Conservation (phyloP, 2,329 filamentous ascomycete genomes). For the Fusarium sp. region DNA sequence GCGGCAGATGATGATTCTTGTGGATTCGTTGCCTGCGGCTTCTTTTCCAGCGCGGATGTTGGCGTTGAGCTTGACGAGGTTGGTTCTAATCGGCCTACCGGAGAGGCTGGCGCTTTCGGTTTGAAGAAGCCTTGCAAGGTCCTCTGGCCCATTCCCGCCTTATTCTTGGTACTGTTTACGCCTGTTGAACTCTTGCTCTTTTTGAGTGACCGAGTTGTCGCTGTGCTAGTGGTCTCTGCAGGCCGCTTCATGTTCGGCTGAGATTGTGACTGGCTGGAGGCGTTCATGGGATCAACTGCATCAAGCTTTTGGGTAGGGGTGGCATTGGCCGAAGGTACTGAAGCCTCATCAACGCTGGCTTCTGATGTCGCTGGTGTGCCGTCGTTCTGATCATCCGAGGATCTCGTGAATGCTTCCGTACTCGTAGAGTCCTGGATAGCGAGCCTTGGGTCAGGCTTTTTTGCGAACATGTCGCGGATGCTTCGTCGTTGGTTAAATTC, state of each 20-base stretch:
- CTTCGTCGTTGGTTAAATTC: slow-evolving; percentile 89
- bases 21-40: slow-evolving; percentile 1
- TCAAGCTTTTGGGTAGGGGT: neutral
- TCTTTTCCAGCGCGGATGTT: slow-evolving; percentile 35
- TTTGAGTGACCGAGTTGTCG: slow-evolving; percentile 39
- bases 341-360: slow-evolving; percentile 1
- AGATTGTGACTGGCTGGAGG: slow-evolving; percentile 6
- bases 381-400: slow-evolving; percentile 1
- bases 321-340: slow-evolving; percentile 2
- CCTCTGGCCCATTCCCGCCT: slow-evolving; percentile 58
- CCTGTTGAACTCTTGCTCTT: slow-evolving; percentile 45
- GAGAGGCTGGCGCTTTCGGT: slow-evolving; percentile 53
- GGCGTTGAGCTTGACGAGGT: slow-evolving; percentile 24
- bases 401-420: slow-evolving; percentile 3
- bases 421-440: slow-evolving; percentile 15
- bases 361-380: neutral
- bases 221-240: slow-evolving; percentile 21
- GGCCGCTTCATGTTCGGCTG: slow-evolving; percentile 36
- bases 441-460: slow-evolving; percentile 44
- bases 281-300: neutral
- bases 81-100: slow-evolving; percentile 18
- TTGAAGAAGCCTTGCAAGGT: slow-evolving; percentile 88
- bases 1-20: slow-evolving; percentile 2
- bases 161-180: slow-evolving; percentile 52
- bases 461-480: slow-evolving; percentile 93